Evolutionary conservation across 2,329 filamentous ascomycete species (phyloP).

Genomic region (Metarhizium rileyi): DNA sequence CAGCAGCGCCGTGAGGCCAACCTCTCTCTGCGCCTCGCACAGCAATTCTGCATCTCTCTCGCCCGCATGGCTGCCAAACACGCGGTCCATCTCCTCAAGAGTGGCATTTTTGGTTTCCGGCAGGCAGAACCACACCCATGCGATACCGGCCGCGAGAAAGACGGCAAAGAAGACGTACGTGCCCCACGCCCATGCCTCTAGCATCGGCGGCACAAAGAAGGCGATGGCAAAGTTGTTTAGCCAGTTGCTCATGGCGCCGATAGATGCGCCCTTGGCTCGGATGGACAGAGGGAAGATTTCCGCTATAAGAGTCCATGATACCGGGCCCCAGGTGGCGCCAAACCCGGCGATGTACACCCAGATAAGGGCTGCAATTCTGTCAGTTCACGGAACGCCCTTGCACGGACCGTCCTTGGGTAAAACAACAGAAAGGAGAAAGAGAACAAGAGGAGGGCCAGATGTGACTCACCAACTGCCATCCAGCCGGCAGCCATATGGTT

Average conservation of each 20-base stretch:
- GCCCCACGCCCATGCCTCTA: conserved; percentile 31
- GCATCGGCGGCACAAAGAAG: conserved; percentile 33
- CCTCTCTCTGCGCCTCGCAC: conserved; percentile 14
- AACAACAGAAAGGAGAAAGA: neutral
- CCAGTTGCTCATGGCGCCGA: conserved; percentile 25
- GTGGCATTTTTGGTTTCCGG: conserved; percentile 46
- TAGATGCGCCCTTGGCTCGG: neutral
- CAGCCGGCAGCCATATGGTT: conserved; percentile 23
- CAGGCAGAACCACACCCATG: conserved; percentile 40
- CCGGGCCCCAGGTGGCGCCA: conserved; percentile 34
- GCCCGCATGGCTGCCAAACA: conserved; percentile 34
- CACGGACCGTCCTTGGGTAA: too few relatives aligned
- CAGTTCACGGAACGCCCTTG: too few relatives aligned
- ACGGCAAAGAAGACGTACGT: conserved; percentile 48
- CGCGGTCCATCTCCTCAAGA: conserved; percentile 43
- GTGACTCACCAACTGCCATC: conserved; percentile 17
- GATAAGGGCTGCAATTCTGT: conserved; percentile 15
- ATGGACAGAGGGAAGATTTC: conserved; percentile 37
- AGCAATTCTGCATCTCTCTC: conserved; percentile 15
- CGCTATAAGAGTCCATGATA: conserved; percentile 37
- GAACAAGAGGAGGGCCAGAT: neutral
- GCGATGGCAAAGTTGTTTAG: conserved; percentile 37
- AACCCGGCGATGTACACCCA: conserved; percentile 42
- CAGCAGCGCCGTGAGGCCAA: conserved; percentile 11
- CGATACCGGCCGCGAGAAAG: conserved; percentile 34